Percentiles rank a stretch among this genome's conserved stretches.
Conservation (phyloP, 192 early-diverging fungal genomes). For the Backusella australiensis region DNA sequence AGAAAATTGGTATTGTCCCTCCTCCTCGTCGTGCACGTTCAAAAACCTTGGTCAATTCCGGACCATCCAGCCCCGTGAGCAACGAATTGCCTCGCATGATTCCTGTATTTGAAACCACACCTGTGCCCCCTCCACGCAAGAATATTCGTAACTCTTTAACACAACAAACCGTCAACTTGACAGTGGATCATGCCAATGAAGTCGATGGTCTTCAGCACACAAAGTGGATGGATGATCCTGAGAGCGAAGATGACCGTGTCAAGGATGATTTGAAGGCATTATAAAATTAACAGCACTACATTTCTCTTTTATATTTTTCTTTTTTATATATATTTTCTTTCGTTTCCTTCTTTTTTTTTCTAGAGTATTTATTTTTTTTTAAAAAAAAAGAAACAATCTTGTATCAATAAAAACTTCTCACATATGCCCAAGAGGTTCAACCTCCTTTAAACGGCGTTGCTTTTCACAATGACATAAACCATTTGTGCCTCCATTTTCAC, state of each 20-base stretch:
- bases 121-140: background rate
- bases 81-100: constrained; percentile 3
- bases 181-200: background rate
- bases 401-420: constrained; percentile 2
- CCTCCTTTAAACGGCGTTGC: constrained; percentile 15
- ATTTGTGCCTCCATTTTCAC: constrained; percentile 6
- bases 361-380: background rate
- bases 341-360: background rate
- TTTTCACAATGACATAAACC: constrained; percentile 24
- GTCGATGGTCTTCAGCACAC: background rate
- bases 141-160: background rate
- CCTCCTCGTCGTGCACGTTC: constrained; percentile 7
- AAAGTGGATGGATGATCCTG: constrained; percentile 30
- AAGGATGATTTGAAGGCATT: background rate
- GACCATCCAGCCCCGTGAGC: background rate
- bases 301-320: background rate
- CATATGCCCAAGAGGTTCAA: background rate
- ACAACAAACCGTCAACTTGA: background rate
- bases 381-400: background rate
- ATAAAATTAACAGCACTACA: background rate
- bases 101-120: background rate
- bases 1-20: background rate
- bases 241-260: background rate
- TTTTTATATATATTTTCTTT: background rate
- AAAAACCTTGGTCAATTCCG: background rate